Conservation (phyloP, 805 yeast genomes). For the Cyberlindnera suaveolens region DNA sequence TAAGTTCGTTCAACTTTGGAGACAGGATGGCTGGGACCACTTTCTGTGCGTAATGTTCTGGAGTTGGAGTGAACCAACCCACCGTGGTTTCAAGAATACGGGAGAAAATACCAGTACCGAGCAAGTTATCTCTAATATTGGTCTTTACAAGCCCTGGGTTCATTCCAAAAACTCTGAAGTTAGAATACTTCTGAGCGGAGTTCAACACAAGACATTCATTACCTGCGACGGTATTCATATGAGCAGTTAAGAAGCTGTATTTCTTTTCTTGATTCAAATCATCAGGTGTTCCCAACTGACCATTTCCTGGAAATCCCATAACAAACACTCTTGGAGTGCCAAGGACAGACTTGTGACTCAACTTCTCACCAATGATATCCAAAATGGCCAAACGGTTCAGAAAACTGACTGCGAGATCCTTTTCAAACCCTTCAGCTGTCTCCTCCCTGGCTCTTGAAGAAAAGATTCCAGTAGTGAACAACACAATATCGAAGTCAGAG, state of each 20-base stretch:
- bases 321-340: slow-evolving; percentile 28
- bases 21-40: slow-evolving; percentile 28
- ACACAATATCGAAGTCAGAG: slow-evolving; percentile 22
- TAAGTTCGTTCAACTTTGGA: slow-evolving; percentile 23
- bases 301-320: slow-evolving; percentile 35
- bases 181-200: slow-evolving; percentile 15
- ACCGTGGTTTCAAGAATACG: slow-evolving; percentile 24
- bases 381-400: slow-evolving; percentile 30
- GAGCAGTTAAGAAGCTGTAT: slow-evolving; percentile 27
- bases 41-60: slow-evolving; percentile 28
- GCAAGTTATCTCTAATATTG: slow-evolving; percentile 27
- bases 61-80: slow-evolving; percentile 26
- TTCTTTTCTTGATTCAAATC: slow-evolving; percentile 29
- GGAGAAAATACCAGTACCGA: slow-evolving; percentile 26
- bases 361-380: slow-evolving; percentile 21
- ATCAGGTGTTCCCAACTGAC: slow-evolving; percentile 26
- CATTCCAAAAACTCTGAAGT: slow-evolving; percentile 29
- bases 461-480: slow-evolving; percentile 37
- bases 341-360: slow-evolving; percentile 11
- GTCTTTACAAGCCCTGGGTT: slow-evolving; percentile 36
- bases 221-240: slow-evolving; percentile 38
- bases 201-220: slow-evolving; percentile 32
- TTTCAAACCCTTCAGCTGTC: slow-evolving; percentile 33
- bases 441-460: slow-evolving; percentile 27
- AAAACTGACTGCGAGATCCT: slow-evolving; percentile 33